Conservation (phyloP, 345 rosid species). For the Populus ilicifolia region DNA sequence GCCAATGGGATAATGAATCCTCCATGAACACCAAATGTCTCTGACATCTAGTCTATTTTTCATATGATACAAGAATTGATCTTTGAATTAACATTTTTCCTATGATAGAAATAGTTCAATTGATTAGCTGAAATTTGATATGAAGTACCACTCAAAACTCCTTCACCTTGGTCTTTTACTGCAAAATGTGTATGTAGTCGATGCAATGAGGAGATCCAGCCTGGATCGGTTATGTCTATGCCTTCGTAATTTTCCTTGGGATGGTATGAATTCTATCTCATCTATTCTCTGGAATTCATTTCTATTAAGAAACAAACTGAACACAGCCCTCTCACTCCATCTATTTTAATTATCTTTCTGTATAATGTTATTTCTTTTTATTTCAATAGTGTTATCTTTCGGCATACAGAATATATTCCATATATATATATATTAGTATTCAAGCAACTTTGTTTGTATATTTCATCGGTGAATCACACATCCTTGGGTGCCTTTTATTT, state of each 20-base stretch:
- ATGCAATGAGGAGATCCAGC: conserved; percentile 31
- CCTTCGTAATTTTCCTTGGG: conserved; percentile 29
- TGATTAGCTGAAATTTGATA: not conserved
- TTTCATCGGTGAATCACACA: not conserved
- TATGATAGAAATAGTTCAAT: not conserved
- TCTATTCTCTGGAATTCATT: not conserved
- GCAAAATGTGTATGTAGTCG: conserved; percentile 9
- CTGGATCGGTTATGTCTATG: conserved; percentile 31
- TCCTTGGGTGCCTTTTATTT: not conserved
- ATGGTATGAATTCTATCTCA: conserved; percentile 19
- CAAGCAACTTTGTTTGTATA: not conserved
- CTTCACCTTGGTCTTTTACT: not conserved
- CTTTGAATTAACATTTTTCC: not conserved
- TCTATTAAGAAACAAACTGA: not conserved
- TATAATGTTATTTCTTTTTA: not conserved
- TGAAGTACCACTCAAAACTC: not conserved
- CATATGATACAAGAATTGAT: not conserved
- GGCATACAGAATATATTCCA: not conserved
- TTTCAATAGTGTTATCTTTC: not conserved
- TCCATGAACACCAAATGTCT: not conserved
- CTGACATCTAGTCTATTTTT: not conserved
- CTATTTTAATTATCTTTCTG: not conserved
- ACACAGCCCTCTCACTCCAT: no score
- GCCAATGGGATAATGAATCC: not conserved
- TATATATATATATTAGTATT: not conserved